Evolutionary conservation across 2,329 filamentous ascomycete genomes (phyloP).

Genomic region (Stemphylium lycopersici): DNA sequence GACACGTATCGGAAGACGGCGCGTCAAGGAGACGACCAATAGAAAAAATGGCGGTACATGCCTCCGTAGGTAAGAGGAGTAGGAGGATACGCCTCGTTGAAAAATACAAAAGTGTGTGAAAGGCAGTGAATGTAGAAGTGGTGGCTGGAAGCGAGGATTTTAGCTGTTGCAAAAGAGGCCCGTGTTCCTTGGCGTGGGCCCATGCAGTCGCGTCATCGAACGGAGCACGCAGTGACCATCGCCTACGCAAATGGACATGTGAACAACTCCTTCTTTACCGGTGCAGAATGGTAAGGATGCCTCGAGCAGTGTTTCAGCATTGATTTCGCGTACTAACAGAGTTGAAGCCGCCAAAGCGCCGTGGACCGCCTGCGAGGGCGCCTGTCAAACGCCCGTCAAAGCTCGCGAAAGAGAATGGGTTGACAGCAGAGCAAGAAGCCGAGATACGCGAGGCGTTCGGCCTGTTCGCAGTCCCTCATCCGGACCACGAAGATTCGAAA

Average conservation of each 20-base stretch:
- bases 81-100: background rate
- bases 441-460: slow-evolving; percentile 91
- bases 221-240: slow-evolving; percentile 12
- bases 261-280: background rate
- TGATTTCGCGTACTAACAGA: background rate
- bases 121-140: background rate
- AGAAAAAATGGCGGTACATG: background rate
- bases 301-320: background rate
- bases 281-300: slow-evolving; percentile 25
- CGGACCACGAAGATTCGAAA: slow-evolving; percentile 72
- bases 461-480: slow-evolving; percentile 66
- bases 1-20: no score
- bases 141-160: slow-evolving; percentile 12
- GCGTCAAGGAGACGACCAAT: background rate
- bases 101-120: slow-evolving; percentile 1
- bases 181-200: slow-evolving; percentile 9
- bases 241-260: slow-evolving; percentile 1
- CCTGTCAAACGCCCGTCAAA: slow-evolving; percentile 70
- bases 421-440: slow-evolving; percentile 80
- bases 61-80: slow-evolving; percentile 2
- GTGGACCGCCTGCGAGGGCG: slow-evolving; percentile 28
- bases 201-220: slow-evolving; percentile 28
- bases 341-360: slow-evolving; percentile 40
- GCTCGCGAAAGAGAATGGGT: slow-evolving; percentile 89
- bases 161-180: background rate